phyloP scores from a whole-genome alignment of 2,329 filamentous ascomycete species.

The Colletotrichum sp. region DNA sequence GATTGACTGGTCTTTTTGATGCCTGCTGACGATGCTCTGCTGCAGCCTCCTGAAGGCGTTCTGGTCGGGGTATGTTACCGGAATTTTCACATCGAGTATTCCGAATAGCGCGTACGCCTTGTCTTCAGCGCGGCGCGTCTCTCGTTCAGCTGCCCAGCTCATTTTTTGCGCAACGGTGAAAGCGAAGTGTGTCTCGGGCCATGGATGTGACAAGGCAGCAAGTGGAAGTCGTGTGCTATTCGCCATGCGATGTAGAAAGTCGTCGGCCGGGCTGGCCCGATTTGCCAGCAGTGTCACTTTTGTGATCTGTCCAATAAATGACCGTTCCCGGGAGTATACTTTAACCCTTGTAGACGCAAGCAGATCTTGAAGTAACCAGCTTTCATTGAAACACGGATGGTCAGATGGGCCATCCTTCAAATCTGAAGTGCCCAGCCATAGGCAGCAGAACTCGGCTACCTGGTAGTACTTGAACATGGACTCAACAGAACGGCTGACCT shows the following conservation, averaged over 20 bases:
- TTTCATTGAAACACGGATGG: neutral
- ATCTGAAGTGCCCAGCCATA: too few species aligned
- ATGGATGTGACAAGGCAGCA: neutral
- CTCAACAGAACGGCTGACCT: neutral
- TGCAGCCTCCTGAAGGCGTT: accelerated
- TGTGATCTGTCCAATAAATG: neutral
- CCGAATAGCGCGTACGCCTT: neutral
- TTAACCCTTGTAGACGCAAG: neutral
- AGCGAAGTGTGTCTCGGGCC: neutral
- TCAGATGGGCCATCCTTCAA: too few species aligned
- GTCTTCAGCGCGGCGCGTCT: neutral
- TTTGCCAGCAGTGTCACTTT: neutral
- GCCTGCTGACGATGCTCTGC: neutral
- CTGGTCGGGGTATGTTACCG: accelerated
- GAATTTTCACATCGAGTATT: neutral
- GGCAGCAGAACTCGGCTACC: neutral
- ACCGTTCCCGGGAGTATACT: accelerated
- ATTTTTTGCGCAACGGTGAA: neutral
- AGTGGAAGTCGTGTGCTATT: neutral
- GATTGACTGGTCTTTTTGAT: neutral
- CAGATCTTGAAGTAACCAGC: neutral
- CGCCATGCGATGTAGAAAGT: neutral
- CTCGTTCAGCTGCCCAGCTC: neutral
- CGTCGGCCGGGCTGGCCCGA: too few species aligned
- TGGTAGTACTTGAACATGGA: neutral